Percentiles rank a stretch among this genome's conserved stretches.
Conservation (phyloP, 2,329 filamentous ascomycete species). For the Pseudocercospora pini-densiflorae region DNA sequence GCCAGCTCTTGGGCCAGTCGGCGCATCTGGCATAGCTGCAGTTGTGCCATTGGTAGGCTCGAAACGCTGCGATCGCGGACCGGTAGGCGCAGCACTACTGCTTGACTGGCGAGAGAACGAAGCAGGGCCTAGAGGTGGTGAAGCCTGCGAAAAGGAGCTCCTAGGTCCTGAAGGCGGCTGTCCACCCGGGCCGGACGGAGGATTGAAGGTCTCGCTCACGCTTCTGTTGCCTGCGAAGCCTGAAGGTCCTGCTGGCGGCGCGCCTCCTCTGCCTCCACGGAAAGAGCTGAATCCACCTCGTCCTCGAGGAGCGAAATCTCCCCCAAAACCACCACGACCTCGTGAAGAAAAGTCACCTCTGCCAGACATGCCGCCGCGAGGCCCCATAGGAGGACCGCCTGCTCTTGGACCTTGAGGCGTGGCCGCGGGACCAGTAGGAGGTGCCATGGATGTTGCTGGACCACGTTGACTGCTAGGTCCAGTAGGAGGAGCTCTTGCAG, state of each 20-base stretch:
- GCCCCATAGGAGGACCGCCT: constrained; percentile 36
- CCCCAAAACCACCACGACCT: constrained; percentile 46
- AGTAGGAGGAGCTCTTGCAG: constrained; percentile 34
- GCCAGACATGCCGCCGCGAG: constrained; percentile 42
- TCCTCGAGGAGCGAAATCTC: constrained; percentile 35
- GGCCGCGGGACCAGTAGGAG: constrained; percentile 37
- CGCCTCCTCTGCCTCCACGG: constrained; percentile 38
- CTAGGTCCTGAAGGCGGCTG: constrained; percentile 41
- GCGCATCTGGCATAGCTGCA: constrained; percentile 30
- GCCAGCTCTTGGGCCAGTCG: constrained; percentile 33
- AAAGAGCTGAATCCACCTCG: constrained; percentile 38
- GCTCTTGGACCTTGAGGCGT: constrained; percentile 41
- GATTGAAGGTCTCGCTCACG: constrained; percentile 21
- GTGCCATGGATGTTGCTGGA: constrained; percentile 30
- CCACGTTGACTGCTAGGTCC: constrained; percentile 33
- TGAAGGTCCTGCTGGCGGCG: constrained; percentile 15
- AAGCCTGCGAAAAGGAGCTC: constrained; percentile 33
- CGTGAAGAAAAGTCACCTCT: constrained; percentile 41
- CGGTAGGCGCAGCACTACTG: constrained; percentile 52
- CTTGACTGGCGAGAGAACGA: constrained; percentile 46
- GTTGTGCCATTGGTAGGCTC: constrained; percentile 27
- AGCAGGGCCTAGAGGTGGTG: constrained; percentile 14
- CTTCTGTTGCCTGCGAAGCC: constrained; percentile 16
- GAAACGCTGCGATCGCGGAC: constrained; percentile 54
- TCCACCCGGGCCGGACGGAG: constrained; percentile 23